Conservation (phyloP, 176 grass and related monocot species). For the Zea mays region Zm-B73-REFERENCE-NAM-5.0 NC_050098.1:132524501-132525000, state of each 20-base stretch:
- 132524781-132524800: conserved; percentile 55
- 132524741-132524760: conserved; percentile 45
- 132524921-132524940: conserved; percentile 67
- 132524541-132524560: conserved; percentile 70
- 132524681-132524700: conserved; percentile 51
- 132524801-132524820: conserved; percentile 48
- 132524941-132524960: conserved; percentile 72
- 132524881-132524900: conserved; percentile 55
- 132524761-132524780: conserved; percentile 42
- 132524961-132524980: conserved; percentile 98
- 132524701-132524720: conserved; percentile 55
- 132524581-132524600: conserved; percentile 62
- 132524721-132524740: conserved; percentile 40
- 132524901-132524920: conserved; percentile 45
- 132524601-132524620: conserved; percentile 46
- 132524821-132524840: conserved; percentile 70
- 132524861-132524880: conserved; percentile 55
- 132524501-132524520: conserved; percentile 52
- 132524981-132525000: conserved; percentile 92
- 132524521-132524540: conserved; percentile 68
- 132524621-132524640: conserved; percentile 40
- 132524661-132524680: conserved; percentile 60
- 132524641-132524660: conserved; percentile 38
- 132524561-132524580: conserved; percentile 52
- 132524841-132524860: conserved; percentile 48